Percentiles rank a stretch among this genome's conserved stretches.
These are phyloP conservation scores for Polyporus arcularius DNA, from an alignment of 768 basidiomycete genomes.

Conservation along the genomic window DNA sequence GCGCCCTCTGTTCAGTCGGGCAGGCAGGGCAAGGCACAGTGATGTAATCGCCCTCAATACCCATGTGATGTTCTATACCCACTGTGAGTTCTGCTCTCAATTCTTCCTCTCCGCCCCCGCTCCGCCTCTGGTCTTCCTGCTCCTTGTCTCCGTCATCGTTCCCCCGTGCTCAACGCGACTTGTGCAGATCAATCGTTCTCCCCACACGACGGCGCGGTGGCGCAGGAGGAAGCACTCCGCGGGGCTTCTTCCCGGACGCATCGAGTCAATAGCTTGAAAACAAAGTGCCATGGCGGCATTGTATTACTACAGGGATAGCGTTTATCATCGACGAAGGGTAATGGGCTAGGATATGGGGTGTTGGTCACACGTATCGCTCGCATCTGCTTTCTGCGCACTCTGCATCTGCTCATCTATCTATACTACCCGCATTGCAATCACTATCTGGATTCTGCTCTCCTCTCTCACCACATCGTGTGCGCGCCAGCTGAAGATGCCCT, in stretches of 20 bases:
- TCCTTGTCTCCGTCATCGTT: neutral
- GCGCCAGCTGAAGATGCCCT: neutral
- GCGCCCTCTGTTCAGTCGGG: slow-evolving; percentile 11
- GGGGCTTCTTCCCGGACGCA: neutral
- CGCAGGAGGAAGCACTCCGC: neutral
- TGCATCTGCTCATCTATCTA: slow-evolving; percentile 10
- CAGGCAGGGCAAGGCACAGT: slow-evolving; percentile 19
- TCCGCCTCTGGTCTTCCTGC: neutral
- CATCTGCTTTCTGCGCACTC: slow-evolving; percentile 17
- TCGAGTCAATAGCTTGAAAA: neutral
- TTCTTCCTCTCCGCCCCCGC: slow-evolving; percentile 1
- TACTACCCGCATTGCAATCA: slow-evolving; percentile 7
- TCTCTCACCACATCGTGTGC: neutral
- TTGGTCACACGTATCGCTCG: slow-evolving; percentile 9
- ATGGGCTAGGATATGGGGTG: slow-evolving; percentile 6
- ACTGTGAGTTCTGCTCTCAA: slow-evolving; percentile 8
- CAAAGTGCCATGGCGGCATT: slow-evolving; percentile 18
- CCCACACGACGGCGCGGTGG: slow-evolving; percentile 8
- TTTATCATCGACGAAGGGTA: slow-evolving; percentile 14
- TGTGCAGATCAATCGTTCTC: slow-evolving; percentile 16
- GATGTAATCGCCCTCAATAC: slow-evolving; percentile 19
- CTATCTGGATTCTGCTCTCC: slow-evolving; percentile 5
- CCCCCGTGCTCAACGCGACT: slow-evolving; percentile 2
- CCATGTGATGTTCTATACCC: slow-evolving; percentile 27
- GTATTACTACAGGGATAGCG: slow-evolving; percentile 16